Evolutionary conservation across 1,139 yeast genomes (phyloP), one percentile per base, ranked within the genome.

Genomic region (Hyphopichia fennica): DNA sequence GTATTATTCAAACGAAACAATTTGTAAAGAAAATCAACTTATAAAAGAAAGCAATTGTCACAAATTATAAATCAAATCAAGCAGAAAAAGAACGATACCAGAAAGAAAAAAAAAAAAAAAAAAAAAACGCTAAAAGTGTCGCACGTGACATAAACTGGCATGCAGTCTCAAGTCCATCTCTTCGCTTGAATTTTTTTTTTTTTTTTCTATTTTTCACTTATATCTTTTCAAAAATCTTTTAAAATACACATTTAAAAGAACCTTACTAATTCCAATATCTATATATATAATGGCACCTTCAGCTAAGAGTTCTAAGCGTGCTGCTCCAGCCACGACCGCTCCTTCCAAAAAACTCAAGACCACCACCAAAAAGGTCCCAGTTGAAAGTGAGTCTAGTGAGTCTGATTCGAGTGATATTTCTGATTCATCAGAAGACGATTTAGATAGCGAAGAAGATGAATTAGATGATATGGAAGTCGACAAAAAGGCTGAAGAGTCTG

Each of bases 281-380:
- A 4, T 22, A 31, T 18, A 19, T 11, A 38, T n/a, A 27, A 60
- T 53, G 60, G 71, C 62, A 47, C 47, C 55, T 34, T 56, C 57
- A 52, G 58, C 56, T 32, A 67, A 62, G 53, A 69, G 73, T 18
- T 53, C 53, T 41, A 70, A 70, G 53, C 67, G 76, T 50, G 41
- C 58, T 11, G 58, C 65, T 19, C 46, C 56, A 31, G 59, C 56
- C 40, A 47, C 47, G 33, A 48, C 48, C 20, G 45, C 43, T 34
- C 46, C 36, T 25, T 15, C 50, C 19, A 69, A 69, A 54, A 67
- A 62, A 52, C 52, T 62, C 35, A 70, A 67, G 52, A 17, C 14
- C 17, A 28, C 10, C 17, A 47, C 19, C n/a, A 22, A 30, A 20
- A 31, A 37, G 13, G 35, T 31, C 11, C 38, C 31, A 9, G 38